Base-by-base conservation (phyloP, 2,329 filamentous ascomycete species). In the Boeremia lycopersici region DNA sequence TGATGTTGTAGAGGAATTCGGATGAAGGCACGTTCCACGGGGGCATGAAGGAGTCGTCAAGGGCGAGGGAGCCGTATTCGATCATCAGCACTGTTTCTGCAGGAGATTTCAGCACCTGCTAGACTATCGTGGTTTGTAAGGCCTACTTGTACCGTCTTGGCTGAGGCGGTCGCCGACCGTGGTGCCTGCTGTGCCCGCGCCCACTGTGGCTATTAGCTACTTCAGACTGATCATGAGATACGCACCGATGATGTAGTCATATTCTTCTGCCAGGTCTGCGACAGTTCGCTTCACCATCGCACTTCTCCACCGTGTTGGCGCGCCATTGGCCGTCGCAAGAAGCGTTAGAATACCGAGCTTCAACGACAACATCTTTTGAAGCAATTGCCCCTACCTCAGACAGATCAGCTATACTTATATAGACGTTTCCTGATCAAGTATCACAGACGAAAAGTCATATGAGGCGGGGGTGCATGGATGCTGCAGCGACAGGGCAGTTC, bases 131-230 rank as follows among this genome's bases (percentile, higher is more conserved):
- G 3, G 29, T 30, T 23, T 5, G 19, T 23, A 23, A 62, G 59
- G 33, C 42, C 59, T 56, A 26, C 62, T 57, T 29, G 13, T 52
- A 26, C 42, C 23, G 5, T 67, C 49, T 48, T 69, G 65, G 10
- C 59, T 62, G 26, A 72, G 55, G 2, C 69, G 60, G 36, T 67
- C 65, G 13, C 65, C 69, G 10, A 71, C 56, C 6, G 64, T 67
- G 0, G 68, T 48, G 17, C 69, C 67, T 10, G 65, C 59, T 17
- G 60, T 63, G 1, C 69, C 69, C 17, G 65, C 69, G 5, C 69
- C 69, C 7, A 59, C 61, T 52, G 15, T 0, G 13, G 2, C 5
- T 29, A n/a, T 52, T 4, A 52, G 35, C 23, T 6, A 23, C 19
- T 23, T 30, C 6, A 7, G 9, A 3, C 5, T 2, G 11, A 23